These are phyloP conservation scores for Glycine tomentella DNA, from an alignment of 306 rosid genomes.

Conservation along the genomic window DNA sequence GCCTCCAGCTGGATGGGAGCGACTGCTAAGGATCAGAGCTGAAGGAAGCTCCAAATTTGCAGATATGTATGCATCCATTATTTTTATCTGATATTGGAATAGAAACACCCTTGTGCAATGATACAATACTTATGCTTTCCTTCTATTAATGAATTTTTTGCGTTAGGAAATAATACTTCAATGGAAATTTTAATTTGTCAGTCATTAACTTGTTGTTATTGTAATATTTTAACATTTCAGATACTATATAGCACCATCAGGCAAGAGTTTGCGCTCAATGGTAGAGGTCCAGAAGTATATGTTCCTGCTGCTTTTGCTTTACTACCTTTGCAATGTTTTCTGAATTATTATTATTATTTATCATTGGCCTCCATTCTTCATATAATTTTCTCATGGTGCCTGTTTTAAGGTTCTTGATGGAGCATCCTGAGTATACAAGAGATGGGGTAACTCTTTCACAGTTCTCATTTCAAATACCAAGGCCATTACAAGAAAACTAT, in stretches of 20 bases:
- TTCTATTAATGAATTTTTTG: neutral
- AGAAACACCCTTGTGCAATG: slow-evolving; percentile 3
- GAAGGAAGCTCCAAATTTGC: slow-evolving; percentile 95
- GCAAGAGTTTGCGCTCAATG: slow-evolving; percentile 89
- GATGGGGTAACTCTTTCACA: slow-evolving; percentile 67
- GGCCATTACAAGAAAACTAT: slow-evolving; percentile 85
- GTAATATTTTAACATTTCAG: slow-evolving; percentile 56
- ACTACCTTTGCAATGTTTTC: slow-evolving; percentile 31
- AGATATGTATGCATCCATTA: slow-evolving; percentile 67
- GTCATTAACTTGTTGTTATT: slow-evolving; percentile 38
- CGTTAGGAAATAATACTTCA: slow-evolving; percentile 14
- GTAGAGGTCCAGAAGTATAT: slow-evolving; percentile 89
- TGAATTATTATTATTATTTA: neutral
- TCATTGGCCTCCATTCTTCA: slow-evolving; percentile 26
- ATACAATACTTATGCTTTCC: slow-evolving; percentile 13
- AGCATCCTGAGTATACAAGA: slow-evolving; percentile 74
- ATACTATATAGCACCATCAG: slow-evolving; percentile 84
- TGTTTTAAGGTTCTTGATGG: slow-evolving; percentile 65
- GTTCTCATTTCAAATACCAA: slow-evolving; percentile 87
- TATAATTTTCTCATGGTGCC: slow-evolving; percentile 27
- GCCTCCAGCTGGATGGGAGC: slow-evolving; percentile 93
- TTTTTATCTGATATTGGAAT: slow-evolving; percentile 9
- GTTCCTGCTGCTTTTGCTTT: slow-evolving; percentile 44
- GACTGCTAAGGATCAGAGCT: slow-evolving; percentile 80
- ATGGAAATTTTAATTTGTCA: slow-evolving; percentile 37